phyloP scores from a whole-genome alignment of 2,329 filamentous ascomycete species.

The Verticillium dahliae region DNA sequence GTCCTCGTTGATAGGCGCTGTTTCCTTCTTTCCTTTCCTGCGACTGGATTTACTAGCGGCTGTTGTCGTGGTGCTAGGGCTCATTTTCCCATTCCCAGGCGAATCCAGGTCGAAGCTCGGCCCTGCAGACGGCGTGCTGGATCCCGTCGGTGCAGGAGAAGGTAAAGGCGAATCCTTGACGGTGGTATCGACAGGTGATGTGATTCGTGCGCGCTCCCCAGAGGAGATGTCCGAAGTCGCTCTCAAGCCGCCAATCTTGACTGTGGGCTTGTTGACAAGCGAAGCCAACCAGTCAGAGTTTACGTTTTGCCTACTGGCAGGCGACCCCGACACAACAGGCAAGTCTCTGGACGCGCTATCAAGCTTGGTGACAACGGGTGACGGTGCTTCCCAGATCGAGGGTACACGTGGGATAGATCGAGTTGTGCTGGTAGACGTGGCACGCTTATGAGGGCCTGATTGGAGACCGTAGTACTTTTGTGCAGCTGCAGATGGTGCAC shows the following conservation, averaged over 20 bases:
- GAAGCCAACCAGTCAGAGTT: slow-evolving; percentile 50
- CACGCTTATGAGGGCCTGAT: slow-evolving; percentile 45
- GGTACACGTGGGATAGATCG: slow-evolving; percentile 45
- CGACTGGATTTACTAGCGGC: slow-evolving; percentile 41
- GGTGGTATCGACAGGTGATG: slow-evolving; percentile 42
- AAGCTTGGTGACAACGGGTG: slow-evolving; percentile 55
- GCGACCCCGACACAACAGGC: slow-evolving; percentile 37
- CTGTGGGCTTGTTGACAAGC: slow-evolving; percentile 41
- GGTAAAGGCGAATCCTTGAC: slow-evolving; percentile 45
- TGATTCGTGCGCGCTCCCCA: slow-evolving; percentile 46
- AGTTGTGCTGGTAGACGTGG: slow-evolving; percentile 53
- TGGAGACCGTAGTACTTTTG: slow-evolving; percentile 64
- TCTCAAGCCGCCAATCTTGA: slow-evolving; percentile 59
- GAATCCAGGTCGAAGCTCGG: slow-evolving; percentile 76
- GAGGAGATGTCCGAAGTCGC: slow-evolving; percentile 75
- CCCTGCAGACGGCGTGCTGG: slow-evolving; percentile 58
- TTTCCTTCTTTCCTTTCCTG: slow-evolving; percentile 86
- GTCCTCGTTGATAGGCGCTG: slow-evolving; percentile 82
- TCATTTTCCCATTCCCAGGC: slow-evolving; percentile 52
- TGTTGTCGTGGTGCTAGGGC: slow-evolving; percentile 41
- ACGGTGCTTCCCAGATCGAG: slow-evolving; percentile 45
- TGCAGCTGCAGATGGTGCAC: slow-evolving; percentile 51
- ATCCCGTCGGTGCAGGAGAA: slow-evolving; percentile 71
- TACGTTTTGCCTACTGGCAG: slow-evolving; percentile 33
- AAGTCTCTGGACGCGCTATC: slow-evolving; percentile 36